These are phyloP conservation scores for Fusarium scirpi DNA, from an alignment of 2,329 filamentous ascomycete genomes.

Conservation along the genomic window DNA sequence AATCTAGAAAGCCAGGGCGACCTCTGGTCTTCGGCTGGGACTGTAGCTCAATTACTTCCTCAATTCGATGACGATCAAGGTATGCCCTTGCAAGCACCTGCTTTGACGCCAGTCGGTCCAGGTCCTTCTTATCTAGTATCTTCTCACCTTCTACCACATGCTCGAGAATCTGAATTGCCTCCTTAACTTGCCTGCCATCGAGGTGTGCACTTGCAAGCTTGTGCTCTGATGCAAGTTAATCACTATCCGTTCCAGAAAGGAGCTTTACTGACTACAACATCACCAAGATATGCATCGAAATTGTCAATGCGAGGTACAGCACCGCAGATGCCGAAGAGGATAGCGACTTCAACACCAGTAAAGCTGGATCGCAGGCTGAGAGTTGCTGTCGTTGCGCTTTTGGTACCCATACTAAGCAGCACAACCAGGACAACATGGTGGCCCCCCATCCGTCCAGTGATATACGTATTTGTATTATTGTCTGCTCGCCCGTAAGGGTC, in stretches of 20 bases:
- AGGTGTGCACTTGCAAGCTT: too few species aligned
- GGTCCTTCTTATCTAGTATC: too few species aligned
- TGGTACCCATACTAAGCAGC: background rate
- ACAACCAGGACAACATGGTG: background rate
- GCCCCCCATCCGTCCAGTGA: background rate
- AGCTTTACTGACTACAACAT: constrained; percentile 1
- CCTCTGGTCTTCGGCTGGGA: too few species aligned
- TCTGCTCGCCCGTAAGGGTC: background rate
- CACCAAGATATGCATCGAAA: background rate
- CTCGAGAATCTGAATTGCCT: too few species aligned
- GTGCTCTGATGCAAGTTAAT: too few species aligned
- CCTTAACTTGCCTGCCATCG: too few species aligned
- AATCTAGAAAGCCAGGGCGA: too few species aligned
- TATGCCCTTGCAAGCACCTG: too few species aligned
- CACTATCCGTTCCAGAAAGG: too few species aligned
- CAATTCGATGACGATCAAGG: too few species aligned
- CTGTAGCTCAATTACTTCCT: too few species aligned
- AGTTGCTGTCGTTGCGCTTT: background rate
- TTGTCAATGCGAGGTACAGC: background rate
- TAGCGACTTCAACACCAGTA: background rate
- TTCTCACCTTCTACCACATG: background rate
- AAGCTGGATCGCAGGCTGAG: background rate
- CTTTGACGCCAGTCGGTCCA: too few species aligned
- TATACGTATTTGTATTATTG: background rate
- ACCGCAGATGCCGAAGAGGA: background rate